phyloP scores from a whole-genome alignment of 2,329 filamentous ascomycete genomes.

The Coniella vitis region DNA sequence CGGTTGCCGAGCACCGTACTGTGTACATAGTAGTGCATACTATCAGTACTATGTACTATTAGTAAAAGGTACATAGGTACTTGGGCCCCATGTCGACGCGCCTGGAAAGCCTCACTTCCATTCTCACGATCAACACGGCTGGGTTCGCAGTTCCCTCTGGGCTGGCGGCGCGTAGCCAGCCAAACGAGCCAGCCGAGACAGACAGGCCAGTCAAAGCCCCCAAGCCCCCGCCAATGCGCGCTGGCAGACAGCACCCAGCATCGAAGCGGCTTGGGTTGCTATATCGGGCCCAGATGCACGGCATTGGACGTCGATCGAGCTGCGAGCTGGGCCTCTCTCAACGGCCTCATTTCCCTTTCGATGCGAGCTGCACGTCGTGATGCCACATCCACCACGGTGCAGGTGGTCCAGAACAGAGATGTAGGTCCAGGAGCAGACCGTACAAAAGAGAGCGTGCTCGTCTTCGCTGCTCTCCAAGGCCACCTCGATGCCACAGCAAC shows the following conservation, averaged over 20 bases:
- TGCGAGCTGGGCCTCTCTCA: constrained; percentile 6
- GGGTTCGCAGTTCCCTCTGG: constrained; percentile 3
- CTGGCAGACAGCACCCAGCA: not conserved
- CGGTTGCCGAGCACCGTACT: constrained; percentile 11
- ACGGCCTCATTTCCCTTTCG: constrained; percentile 14
- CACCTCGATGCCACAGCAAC: too few species aligned
- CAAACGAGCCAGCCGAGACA: too few species aligned
- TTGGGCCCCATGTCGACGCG: not conserved
- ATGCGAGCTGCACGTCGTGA: constrained; percentile 1
- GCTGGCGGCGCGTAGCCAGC: not conserved
- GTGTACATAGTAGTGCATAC: too few species aligned
- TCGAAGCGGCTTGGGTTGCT: not conserved
- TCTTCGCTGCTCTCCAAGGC: constrained; percentile 7
- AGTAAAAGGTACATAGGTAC: not conserved
- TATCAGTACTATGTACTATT: too few species aligned
- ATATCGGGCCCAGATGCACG: constrained; percentile 9
- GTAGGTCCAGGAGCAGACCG: too few species aligned
- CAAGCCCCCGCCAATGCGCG: constrained; percentile 1
- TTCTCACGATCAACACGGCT: not conserved
- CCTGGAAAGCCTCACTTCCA: not conserved
- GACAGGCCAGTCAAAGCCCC: too few species aligned
- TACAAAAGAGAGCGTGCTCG: not conserved
- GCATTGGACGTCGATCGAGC: constrained; percentile 16
- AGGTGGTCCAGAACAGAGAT: constrained; percentile 5
- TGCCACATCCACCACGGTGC: constrained; percentile 3